phyloP scores from a whole-genome alignment of 805 yeast genomes.

The Candida pini region DNA sequence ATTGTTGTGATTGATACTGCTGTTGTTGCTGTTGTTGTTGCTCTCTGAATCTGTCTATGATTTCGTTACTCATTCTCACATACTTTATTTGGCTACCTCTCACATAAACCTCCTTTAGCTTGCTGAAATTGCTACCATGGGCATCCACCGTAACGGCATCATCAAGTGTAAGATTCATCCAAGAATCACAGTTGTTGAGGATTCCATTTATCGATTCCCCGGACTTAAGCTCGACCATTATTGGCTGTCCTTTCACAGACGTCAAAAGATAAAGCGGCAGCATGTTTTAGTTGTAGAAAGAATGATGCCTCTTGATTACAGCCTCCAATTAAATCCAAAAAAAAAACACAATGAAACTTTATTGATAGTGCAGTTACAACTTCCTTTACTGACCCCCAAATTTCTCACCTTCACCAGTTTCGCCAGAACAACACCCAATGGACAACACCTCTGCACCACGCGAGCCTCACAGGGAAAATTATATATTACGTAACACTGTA shows the following conservation, averaged over 20 bases:
- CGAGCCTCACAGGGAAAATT: too few relatives aligned
- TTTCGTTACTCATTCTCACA: conserved; percentile 67
- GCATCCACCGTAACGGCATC: conserved; percentile 67
- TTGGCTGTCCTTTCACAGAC: conserved; percentile 83
- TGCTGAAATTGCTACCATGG: conserved; percentile 54
- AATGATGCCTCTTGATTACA: too few relatives aligned
- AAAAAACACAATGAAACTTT: too few relatives aligned
- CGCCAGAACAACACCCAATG: too few relatives aligned
- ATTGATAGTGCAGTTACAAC: too few relatives aligned
- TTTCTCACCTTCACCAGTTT: too few relatives aligned
- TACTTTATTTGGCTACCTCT: conserved; percentile 82
- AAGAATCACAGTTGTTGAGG: conserved; percentile 79
- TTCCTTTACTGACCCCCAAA: too few relatives aligned
- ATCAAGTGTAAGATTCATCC: conserved; percentile 88
- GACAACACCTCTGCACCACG: too few relatives aligned
- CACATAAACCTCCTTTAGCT: conserved; percentile 69
- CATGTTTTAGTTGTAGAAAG: conserved; percentile 32
- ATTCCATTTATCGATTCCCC: conserved; percentile 88
- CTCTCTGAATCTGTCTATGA: conserved; percentile 71
- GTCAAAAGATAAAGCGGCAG: conserved; percentile 87
- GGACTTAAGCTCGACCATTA: conserved; percentile 83
- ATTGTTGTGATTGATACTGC: conserved; percentile 21
- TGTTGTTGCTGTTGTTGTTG: conserved; percentile 42
- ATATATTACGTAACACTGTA: too few relatives aligned
- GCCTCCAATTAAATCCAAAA: not conserved